Percentiles rank a stretch among this genome's conserved stretches.
Conservation (phyloP, 129 eudicot species). For the Helianthus tuberosus region DNA sequence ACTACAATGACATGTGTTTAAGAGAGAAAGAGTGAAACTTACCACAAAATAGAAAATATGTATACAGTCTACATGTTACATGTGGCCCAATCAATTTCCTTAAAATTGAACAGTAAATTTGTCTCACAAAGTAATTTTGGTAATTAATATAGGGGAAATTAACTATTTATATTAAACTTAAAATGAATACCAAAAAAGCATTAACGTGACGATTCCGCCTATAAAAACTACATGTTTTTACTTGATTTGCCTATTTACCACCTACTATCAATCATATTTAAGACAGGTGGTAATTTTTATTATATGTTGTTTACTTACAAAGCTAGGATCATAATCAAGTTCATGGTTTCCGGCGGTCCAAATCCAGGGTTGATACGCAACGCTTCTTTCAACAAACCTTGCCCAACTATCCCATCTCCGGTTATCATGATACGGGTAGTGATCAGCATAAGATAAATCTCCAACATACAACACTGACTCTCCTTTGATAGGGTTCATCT, state of each 20-base stretch:
- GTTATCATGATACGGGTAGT: slow-evolving; percentile 72
- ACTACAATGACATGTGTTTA: too few species aligned
- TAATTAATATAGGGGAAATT: too few species aligned
- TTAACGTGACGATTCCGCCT: background rate
- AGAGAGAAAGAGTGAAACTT: too few species aligned
- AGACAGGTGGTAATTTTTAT: background rate
- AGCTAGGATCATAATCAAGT: slow-evolving; percentile 68
- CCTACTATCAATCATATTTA: too few species aligned
- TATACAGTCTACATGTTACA: too few species aligned
- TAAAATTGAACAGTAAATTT: too few species aligned
- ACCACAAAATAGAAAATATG: too few species aligned
- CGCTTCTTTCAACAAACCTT: slow-evolving; percentile 77
- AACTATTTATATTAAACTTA: background rate
- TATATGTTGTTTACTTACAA: slow-evolving; percentile 42
- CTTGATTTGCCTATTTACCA: too few species aligned
- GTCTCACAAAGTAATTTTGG: too few species aligned
- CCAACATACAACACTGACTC: slow-evolving; percentile 76
- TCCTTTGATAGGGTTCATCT: slow-evolving; percentile 65
- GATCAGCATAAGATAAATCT: slow-evolving; percentile 85
- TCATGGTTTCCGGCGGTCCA: slow-evolving; percentile 94
- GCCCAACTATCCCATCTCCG: slow-evolving; percentile 93
- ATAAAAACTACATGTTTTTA: background rate
- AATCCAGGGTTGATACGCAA: slow-evolving; percentile 96
- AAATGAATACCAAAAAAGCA: background rate
- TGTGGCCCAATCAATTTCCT: too few species aligned